Evolutionary conservation across 2,329 filamentous ascomycete genomes (phyloP).

Genomic region (Metarhizium sp.): DNA sequence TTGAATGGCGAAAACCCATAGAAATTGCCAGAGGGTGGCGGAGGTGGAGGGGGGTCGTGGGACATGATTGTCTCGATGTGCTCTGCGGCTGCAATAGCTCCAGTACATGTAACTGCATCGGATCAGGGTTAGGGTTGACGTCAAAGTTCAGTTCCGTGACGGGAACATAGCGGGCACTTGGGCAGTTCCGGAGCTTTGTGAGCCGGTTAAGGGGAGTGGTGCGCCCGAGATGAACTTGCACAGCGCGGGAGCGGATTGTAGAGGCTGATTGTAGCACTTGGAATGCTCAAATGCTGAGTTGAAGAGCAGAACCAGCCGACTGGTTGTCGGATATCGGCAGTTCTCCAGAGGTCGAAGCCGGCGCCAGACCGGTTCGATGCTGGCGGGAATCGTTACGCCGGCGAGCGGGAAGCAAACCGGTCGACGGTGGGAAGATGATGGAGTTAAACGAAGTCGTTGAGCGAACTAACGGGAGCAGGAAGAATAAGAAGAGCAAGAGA

Average conservation of each 20-base stretch:
- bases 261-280: too few species aligned
- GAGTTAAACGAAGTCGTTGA: background rate
- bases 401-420: background rate
- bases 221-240: background rate
- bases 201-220: background rate
- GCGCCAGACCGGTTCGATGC: background rate
- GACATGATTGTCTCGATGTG: slow-evolving; percentile 3
- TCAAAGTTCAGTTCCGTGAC: slow-evolving; percentile 1
- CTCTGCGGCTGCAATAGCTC: background rate
- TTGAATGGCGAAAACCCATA: slow-evolving; percentile 3
- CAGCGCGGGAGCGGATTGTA: too few species aligned
- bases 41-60: slow-evolving; percentile 6
- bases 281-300: too few species aligned
- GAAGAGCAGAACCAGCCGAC: too few species aligned
- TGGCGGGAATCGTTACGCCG: background rate
- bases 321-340: too few species aligned
- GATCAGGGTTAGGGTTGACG: background rate
- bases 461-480: background rate
- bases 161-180: slow-evolving; percentile 4
- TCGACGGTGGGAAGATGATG: background rate
- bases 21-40: slow-evolving; percentile 4
- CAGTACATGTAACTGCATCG: background rate
- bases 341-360: background rate
- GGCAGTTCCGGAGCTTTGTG: too few species aligned
- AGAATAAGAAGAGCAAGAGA: background rate